phyloP scores from a whole-genome alignment of 192 early-diverging fungal genomes.

The Backusella morwellensis region DNA sequence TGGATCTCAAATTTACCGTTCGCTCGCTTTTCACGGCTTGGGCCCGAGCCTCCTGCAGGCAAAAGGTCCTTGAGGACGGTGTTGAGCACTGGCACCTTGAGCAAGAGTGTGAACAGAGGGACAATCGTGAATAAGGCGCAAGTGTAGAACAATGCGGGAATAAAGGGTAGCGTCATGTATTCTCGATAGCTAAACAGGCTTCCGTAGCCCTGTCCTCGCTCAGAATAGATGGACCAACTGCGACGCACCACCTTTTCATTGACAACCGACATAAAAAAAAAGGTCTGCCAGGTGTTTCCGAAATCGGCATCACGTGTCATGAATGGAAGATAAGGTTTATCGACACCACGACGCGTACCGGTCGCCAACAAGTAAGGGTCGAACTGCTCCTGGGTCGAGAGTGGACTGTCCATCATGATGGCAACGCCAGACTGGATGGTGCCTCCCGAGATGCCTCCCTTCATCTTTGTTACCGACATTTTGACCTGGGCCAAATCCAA shows the following conservation, averaged over 20 bases:
- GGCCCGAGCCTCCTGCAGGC: slow-evolving; percentile 70
- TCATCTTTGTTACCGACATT: slow-evolving; percentile 49
- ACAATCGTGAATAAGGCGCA: slow-evolving; percentile 39
- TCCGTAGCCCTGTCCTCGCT: slow-evolving; percentile 42
- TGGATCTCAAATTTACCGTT: slow-evolving; percentile 50
- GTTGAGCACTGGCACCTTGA: slow-evolving; percentile 45
- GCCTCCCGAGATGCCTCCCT: slow-evolving; percentile 66
- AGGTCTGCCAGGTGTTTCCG: slow-evolving; percentile 53
- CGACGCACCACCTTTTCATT: slow-evolving; percentile 69
- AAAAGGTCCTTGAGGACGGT: slow-evolving; percentile 50
- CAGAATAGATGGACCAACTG: slow-evolving; percentile 51
- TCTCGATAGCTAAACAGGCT: slow-evolving; percentile 50
- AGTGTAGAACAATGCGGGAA: slow-evolving; percentile 41
- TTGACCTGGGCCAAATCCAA: slow-evolving; percentile 61
- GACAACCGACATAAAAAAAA: slow-evolving; percentile 59
- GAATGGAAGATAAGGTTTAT: slow-evolving; percentile 28
- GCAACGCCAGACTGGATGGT: slow-evolving; percentile 50
- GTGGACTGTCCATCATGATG: slow-evolving; percentile 19
- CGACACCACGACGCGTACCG: slow-evolving; percentile 23
- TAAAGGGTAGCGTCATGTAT: slow-evolving; percentile 48
- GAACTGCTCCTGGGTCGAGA: not conserved
- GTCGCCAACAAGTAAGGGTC: slow-evolving; percentile 32
- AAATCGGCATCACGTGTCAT: slow-evolving; percentile 55
- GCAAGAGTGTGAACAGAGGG: slow-evolving; percentile 35
- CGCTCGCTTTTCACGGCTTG: slow-evolving; percentile 52